Evolutionary conservation across 2,329 filamentous ascomycete genomes (phyloP), one percentile per base, ranked within the genome.

Genomic region (Diplocarpon rosae): DNA sequence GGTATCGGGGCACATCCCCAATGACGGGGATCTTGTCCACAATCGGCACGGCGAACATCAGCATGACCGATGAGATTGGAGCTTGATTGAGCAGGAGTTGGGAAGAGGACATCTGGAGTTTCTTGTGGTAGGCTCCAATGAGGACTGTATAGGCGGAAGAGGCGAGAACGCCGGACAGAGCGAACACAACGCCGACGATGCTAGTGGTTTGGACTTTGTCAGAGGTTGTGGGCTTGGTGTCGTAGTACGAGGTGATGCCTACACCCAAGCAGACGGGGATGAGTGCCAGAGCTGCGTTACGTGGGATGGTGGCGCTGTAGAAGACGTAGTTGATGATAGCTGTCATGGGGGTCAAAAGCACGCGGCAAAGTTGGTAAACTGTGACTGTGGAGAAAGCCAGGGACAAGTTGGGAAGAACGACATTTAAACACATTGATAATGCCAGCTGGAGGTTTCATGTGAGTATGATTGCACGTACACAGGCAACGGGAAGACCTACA

Each of bases 151-250:
- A 57, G 3, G 41, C 53, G 0, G 52, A 52, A 10, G 47, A 51
- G 3, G 77, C 76, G 34, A 77, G 67, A 8, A 83, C 76, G 37
- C 78, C 78, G 2, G 63, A 56, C 37, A 83, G 71, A 15, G 78
- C 77, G 55, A 82, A 82, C 15, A 76, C 50, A 1, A 81, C 69
- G n/a, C 79, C 77, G 24, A 78, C 58, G 0, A 65, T 62, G 3
- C 68, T 68, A 1, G 76, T 80, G 0, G 70, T 71, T 58, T 71
- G 71, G 55, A 71, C 62, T 20, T 62, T 66, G 17, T 61, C 58
- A 41, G 69, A 63, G 16, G 54, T 32, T 17, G 50, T 35, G 45
- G 52, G 49, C 46, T 58, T 58, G 15, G 65, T 65, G 47, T 70
- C 68, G 47, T 66, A 68, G 54, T 68, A 70, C 13, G 64, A 65